A percentile compares a stretch with the other conserved stretches of the same genome.
Conservation (phyloP, 2,329 filamentous ascomycete genomes). For the Penicillium hordei region DNA sequence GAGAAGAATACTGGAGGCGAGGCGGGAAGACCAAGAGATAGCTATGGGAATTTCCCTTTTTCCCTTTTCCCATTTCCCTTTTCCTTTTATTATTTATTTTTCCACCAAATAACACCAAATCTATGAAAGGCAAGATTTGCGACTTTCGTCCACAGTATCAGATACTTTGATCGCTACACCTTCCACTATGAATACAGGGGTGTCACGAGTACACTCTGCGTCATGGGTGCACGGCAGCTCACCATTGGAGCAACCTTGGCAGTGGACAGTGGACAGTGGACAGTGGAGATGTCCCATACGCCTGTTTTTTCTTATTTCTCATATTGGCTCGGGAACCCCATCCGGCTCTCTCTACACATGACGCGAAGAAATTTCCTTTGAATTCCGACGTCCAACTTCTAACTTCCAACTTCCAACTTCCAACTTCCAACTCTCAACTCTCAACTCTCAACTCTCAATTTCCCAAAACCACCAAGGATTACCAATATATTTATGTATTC, state of each 20-base stretch:
- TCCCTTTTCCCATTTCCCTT: not conserved
- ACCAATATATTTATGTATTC: too few species aligned
- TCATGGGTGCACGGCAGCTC: conserved; percentile 16
- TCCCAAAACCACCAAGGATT: too few species aligned
- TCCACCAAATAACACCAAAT: not conserved
- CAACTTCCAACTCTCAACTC: too few species aligned
- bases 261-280: too few species aligned
- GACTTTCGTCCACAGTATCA: conserved; percentile 1
- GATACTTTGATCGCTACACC: conserved; percentile 21
- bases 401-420: too few species aligned
- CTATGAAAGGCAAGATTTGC: conserved; percentile 15
- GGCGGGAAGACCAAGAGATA: conserved; percentile 1
- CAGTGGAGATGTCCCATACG: conserved; percentile 21
- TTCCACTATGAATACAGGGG: conserved; percentile 16
- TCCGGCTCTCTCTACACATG: conserved; percentile 29
- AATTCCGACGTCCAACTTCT: too few species aligned
- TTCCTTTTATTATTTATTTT: not conserved
- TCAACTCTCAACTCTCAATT: too few species aligned
- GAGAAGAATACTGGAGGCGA: not conserved
- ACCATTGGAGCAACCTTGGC: conserved; percentile 25
- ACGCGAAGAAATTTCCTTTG: conserved; percentile 30
- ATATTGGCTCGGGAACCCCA: too few species aligned
- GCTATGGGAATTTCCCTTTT: not conserved
- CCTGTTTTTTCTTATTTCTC: not conserved
- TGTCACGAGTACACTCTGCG: conserved; percentile 16